Percentiles rank a stretch among this genome's conserved stretches.
phyloP scores from a whole-genome alignment of 495 filamentous ascomycete genomes.

The Neurospora sp. region DNA sequence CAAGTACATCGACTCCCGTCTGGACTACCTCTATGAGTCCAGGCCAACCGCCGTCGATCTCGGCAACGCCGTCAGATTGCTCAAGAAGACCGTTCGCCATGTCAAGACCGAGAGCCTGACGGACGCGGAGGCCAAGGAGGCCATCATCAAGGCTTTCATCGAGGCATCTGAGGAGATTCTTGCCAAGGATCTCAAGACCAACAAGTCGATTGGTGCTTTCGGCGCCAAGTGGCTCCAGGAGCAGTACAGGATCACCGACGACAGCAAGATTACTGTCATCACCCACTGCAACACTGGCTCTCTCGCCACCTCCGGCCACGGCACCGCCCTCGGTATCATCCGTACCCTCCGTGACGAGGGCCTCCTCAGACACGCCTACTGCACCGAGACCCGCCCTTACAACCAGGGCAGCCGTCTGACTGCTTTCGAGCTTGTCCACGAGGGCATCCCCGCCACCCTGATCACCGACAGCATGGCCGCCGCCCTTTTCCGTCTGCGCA shows the following conservation, averaged over 20 bases:
- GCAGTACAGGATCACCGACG: constrained; percentile 29
- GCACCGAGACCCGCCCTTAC: constrained; percentile 94
- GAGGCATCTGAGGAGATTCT: constrained; percentile 76
- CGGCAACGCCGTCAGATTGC: constrained; percentile 72
- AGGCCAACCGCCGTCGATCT: constrained; percentile 93
- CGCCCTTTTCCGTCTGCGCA: constrained; percentile 56
- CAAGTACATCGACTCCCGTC: constrained; percentile 56
- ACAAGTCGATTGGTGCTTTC: constrained; percentile 69
- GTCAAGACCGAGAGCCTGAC: constrained; percentile 20
- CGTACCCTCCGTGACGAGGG: constrained; percentile 61
- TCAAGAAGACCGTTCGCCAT: constrained; percentile 48
- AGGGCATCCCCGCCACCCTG: constrained; percentile 82
- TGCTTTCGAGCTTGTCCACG: constrained; percentile 89
- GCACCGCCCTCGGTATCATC: constrained; percentile 89
- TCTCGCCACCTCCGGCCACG: constrained; percentile 91
- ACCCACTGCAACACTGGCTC: constrained; percentile 99
- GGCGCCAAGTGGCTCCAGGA: constrained; percentile 73
- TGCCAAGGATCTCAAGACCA: constrained; percentile 75
- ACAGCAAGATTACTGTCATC: constrained; percentile 55
- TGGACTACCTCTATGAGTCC: constrained; percentile 76
- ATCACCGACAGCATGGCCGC: constrained; percentile 97
- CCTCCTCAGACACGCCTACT: constrained; percentile 70
- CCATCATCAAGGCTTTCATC: constrained; percentile 58
- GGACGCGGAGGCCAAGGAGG: constrained; percentile 23
- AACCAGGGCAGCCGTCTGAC: constrained; percentile 95